Base-by-base conservation (phyloP, 495 filamentous ascomycete genomes). In the Penicillium paradoxum region DNA sequence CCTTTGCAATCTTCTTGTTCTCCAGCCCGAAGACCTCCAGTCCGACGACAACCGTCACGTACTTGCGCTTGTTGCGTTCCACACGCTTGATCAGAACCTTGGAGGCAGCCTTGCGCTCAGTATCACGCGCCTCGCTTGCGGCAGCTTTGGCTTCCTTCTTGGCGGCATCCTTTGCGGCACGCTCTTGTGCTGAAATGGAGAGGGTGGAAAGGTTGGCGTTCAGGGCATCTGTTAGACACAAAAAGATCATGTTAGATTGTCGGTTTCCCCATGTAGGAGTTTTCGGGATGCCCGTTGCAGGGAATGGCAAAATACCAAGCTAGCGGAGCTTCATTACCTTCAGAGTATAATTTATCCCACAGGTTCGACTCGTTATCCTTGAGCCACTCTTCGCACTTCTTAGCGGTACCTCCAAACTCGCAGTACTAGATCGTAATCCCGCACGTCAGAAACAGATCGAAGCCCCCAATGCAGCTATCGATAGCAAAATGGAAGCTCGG, bases 371-470 rank as follows among this genome's bases (percentile, higher is more conserved):
- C 78, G 37, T 80, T 75, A 40, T 87, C 83, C 60, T 90, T 78
- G 10, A 98, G 79, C 93, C 93, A 98, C 66, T 96, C 89, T 65
- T 91, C 86, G 70, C 93, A 98, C 76, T 96, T 97, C 73, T 90
- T 95, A n/a, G 87, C 83, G n/a, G 91, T 96, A 46, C 88, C 91
- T 62, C 93, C 92, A 69, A 96, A 97, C 72, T 97, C 95, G 74
- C 93, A 98, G 73, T 96, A 98, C 93, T 98, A 73, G 62, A 98
- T 92, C 97, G 72, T 60, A 27, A 29, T 29, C 49, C 38, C 48
- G 36, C 48, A 24, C 14, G 21, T 48, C 22, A 48, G 45, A 22
- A 37, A 44, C n/a, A 18, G 10, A 6, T 43, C 11, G 11, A 21
- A 49, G 15, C 33, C 22, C 18, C 9, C 11, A 25, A 37, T 15